Evolutionary conservation across 306 rosid species (phyloP).

Genomic region (Fragaria iinumae): DNA sequence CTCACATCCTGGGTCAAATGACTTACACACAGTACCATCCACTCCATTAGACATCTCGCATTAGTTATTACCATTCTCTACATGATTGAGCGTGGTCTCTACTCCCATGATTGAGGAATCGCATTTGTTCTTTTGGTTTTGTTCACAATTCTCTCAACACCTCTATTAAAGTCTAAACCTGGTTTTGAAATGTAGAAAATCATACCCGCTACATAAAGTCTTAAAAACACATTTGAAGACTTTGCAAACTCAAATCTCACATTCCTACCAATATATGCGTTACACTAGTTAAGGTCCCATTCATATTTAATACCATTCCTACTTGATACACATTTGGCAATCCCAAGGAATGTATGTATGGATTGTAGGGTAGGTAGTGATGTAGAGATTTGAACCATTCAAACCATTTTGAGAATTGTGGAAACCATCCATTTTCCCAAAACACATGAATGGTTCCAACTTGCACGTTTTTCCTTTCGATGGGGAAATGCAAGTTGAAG

Average conservation of each 20-base stretch:
- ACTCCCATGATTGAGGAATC: no score
- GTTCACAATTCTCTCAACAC: not conserved
- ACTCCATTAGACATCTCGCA: not conserved
- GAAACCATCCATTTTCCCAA: not conserved
- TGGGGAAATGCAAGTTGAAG: not conserved
- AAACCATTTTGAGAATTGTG: not conserved
- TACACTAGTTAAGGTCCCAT: not conserved
- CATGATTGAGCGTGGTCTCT: constrained; percentile 10
- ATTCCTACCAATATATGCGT: no score
- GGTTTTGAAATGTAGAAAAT: no score
- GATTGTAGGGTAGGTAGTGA: not conserved
- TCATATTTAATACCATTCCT: not conserved
- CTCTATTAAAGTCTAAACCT: no score
- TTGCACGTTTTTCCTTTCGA: no score
- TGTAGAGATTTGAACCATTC: not conserved
- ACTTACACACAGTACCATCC: not conserved
- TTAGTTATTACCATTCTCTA: not conserved
- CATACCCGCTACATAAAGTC: no score
- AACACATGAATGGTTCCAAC: not conserved
- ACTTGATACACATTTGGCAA: not conserved
- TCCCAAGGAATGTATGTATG: not conserved
- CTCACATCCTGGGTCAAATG: not conserved
- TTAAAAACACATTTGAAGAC: no score
- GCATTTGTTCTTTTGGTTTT: not conserved
- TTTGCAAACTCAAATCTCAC: no score